phyloP scores from a whole-genome alignment of 139 green algal genomes.

The Astrephomene gubernaculifera region DNA sequence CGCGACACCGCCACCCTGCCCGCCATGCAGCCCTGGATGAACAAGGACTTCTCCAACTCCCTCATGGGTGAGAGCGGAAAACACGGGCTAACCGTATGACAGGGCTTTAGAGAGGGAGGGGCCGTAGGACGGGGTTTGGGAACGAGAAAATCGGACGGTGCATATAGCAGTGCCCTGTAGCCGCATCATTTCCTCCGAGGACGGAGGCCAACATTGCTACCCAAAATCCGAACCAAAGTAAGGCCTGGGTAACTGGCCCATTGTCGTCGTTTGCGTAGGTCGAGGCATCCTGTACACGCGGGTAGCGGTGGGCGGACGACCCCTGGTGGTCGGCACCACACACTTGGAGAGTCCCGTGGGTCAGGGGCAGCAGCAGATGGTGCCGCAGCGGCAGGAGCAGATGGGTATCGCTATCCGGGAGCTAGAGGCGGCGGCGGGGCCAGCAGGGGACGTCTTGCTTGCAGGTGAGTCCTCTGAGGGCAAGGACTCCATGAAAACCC shows the following conservation, averaged over 20 bases:
- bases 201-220: too few species aligned
- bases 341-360: constrained; percentile 70
- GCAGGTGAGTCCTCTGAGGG: background rate
- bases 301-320: constrained; percentile 8
- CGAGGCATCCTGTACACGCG: constrained; percentile 38
- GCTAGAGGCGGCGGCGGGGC: constrained; percentile 20
- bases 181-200: too few species aligned
- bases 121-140: too few species aligned
- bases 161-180: too few species aligned
- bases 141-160: too few species aligned
- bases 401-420: constrained; percentile 14
- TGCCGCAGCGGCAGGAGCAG: constrained; percentile 39
- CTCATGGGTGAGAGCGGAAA: background rate
- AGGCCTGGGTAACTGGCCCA: too few species aligned
- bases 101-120: too few species aligned
- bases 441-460: background rate
- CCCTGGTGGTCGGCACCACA: constrained; percentile 58
- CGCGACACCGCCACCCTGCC: constrained; percentile 38
- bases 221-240: too few species aligned
- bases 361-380: constrained; percentile 29
- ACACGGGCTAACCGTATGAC: too few species aligned
- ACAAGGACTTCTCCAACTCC: background rate
- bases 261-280: too few species aligned
- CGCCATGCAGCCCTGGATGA: background rate
- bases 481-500: too few species aligned